phyloP scores from a whole-genome alignment of 768 basidiomycete species.

The Phanerochaete sordida region DNA sequence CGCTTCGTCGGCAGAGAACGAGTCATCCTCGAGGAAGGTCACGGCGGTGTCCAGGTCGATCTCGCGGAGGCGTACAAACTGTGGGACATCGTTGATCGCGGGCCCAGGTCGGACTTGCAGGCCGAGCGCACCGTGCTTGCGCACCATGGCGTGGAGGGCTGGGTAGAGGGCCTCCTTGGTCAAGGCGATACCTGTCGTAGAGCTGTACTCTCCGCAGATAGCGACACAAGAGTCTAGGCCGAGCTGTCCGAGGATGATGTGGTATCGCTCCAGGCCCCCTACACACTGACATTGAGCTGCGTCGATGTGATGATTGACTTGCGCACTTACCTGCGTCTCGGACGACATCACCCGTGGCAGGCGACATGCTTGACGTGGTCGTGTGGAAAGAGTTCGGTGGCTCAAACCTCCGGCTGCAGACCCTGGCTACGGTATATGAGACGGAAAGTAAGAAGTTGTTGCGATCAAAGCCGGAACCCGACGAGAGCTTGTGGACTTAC shows the following conservation, averaged over 20 bases:
- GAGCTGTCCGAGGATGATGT: neutral
- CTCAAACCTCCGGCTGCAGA: too few relatives aligned
- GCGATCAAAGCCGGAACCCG: too few relatives aligned
- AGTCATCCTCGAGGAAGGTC: neutral
- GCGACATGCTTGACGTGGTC: too few relatives aligned
- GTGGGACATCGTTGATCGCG: neutral
- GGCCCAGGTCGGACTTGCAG: neutral
- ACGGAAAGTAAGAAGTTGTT: too few relatives aligned
- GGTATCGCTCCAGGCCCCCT: neutral
- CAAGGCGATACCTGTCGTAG: neutral
- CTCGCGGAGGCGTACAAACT: neutral
- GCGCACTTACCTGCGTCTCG: neutral
- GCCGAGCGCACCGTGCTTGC: neutral
- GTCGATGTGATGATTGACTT: neutral
- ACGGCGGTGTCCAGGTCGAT: neutral
- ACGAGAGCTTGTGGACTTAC: too few relatives aligned
- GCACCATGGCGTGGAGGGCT: neutral
- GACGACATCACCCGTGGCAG: too few relatives aligned
- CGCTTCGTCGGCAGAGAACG: neutral
- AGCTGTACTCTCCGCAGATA: neutral
- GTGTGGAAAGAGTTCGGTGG: too few relatives aligned
- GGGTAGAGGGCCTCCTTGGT: neutral
- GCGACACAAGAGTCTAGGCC: neutral
- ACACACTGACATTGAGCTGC: too few relatives aligned
- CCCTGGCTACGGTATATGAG: too few relatives aligned